These are phyloP conservation scores for Pleurotus salmoneostramineus DNA, from an alignment of 768 basidiomycete genomes.

Conservation along the genomic window DNA sequence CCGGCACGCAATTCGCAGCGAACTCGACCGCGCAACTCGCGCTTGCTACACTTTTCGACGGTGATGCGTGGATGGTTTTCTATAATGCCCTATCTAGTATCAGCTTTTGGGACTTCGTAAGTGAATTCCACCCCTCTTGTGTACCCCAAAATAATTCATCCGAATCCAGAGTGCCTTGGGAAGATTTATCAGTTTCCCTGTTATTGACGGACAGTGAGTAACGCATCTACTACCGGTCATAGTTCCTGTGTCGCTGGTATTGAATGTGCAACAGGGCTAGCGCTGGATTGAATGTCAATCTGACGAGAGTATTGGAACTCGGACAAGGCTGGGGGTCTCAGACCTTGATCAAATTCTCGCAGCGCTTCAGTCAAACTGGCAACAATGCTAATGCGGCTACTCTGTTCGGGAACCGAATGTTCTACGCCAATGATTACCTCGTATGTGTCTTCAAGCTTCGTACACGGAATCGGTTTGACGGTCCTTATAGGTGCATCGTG, in stretches of 20 bases:
- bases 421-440: slow-evolving; percentile 69
- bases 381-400: slow-evolving; percentile 50
- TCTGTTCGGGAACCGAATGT: slow-evolving; percentile 57
- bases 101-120: slow-evolving; percentile 72
- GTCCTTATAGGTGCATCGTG: slow-evolving; percentile 53
- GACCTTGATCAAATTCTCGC: slow-evolving; percentile 33
- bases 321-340: slow-evolving; percentile 49
- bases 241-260: no score
- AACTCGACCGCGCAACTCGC: slow-evolving; percentile 36
- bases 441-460: slow-evolving; percentile 23
- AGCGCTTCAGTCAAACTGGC: slow-evolving; percentile 28
- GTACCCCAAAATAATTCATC: slow-evolving; percentile 2
- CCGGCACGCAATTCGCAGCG: slow-evolving; percentile 55
- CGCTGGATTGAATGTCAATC: slow-evolving; percentile 51
- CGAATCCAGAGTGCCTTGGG: slow-evolving; percentile 47
- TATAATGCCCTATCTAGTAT: slow-evolving; percentile 50
- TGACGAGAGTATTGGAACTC: slow-evolving; percentile 45
- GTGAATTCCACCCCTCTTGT: slow-evolving; percentile 18
- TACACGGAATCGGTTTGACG: neutral
- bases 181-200: slow-evolving; percentile 66
- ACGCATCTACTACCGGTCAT: no score
- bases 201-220: slow-evolving; percentile 40
- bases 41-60: slow-evolving; percentile 53
- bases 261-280: no score
- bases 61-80: slow-evolving; percentile 69